phyloP scores from a whole-genome alignment of 306 rosid genomes.

The Medicago lupulina region DNA sequence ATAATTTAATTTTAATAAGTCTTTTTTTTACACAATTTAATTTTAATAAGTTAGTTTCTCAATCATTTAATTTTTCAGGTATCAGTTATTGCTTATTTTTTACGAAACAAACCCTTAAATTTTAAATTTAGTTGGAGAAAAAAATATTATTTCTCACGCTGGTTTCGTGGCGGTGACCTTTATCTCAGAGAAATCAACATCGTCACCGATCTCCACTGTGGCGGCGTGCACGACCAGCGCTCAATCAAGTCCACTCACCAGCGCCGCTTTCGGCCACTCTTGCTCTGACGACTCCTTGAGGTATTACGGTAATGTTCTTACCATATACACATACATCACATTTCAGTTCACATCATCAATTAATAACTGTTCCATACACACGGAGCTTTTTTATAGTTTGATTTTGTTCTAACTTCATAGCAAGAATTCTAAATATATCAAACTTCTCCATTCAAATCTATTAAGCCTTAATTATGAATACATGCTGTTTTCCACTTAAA shows the following conservation, averaged over 20 bases:
- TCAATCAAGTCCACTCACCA: neutral
- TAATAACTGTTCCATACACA: neutral
- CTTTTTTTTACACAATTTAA: too few species aligned
- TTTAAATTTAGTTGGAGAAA: too few species aligned
- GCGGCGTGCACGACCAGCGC: neutral
- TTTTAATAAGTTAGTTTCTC: too few species aligned
- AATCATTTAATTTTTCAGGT: too few species aligned
- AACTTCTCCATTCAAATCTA: too few species aligned
- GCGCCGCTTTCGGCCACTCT: neutral
- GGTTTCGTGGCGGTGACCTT: neutral
- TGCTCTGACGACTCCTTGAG: too few species aligned
- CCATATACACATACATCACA: neutral
- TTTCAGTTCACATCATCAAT: neutral
- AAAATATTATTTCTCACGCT: too few species aligned
- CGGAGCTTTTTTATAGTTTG: neutral
- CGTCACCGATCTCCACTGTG: neutral
- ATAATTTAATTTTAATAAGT: too few species aligned
- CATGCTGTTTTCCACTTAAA: neutral
- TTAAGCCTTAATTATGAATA: too few species aligned
- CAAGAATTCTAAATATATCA: too few species aligned
- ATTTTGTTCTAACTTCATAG: neutral
- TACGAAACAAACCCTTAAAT: too few species aligned
- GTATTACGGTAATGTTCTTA: neutral
- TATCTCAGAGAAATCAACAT: neutral
- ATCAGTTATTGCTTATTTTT: too few species aligned